Evolutionary conservation across 441 rosid species (phyloP).

Genomic region (Pelargonium cotyledonis): DNA sequence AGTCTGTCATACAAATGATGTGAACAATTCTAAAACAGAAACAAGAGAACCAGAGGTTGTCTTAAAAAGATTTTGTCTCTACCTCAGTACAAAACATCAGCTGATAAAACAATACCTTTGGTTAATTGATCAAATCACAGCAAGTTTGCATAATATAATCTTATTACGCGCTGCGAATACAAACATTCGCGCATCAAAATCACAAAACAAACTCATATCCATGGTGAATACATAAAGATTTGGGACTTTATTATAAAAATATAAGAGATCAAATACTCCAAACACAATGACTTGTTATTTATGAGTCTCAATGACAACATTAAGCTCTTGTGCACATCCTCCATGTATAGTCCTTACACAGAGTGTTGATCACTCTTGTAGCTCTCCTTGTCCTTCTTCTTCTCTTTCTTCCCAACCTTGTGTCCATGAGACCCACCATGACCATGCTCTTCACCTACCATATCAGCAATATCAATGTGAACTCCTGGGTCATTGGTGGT

Average conservation of each 20-base stretch:
- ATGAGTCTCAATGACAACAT: not conserved
- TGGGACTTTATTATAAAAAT: not conserved
- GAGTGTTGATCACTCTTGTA: conserved; percentile 3
- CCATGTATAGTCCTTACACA: not conserved
- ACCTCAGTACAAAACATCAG: no score
- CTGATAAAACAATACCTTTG: no score
- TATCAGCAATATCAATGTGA: conserved; percentile 64
- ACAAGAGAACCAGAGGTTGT: no score
- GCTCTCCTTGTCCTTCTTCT: conserved; percentile 24
- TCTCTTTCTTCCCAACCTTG: conserved; percentile 30
- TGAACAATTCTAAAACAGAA: no score
- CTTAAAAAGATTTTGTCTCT: no score
- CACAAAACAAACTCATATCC: not conserved
- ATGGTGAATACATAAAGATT: not conserved
- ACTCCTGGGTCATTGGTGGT: conserved; percentile 81
- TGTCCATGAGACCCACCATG: conserved; percentile 24
- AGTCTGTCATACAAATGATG: no score
- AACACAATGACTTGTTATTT: not conserved
- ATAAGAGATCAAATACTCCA: not conserved
- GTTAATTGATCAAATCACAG: not conserved
- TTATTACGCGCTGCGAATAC: not conserved
- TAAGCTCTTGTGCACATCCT: not conserved
- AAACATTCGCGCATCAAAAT: conserved; percentile 1
- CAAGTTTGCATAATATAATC: not conserved
- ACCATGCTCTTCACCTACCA: not conserved